These are phyloP conservation scores for Penicillium sp. DNA, from an alignment of 2,329 filamentous ascomycete species.

Conservation along the genomic window DNA sequence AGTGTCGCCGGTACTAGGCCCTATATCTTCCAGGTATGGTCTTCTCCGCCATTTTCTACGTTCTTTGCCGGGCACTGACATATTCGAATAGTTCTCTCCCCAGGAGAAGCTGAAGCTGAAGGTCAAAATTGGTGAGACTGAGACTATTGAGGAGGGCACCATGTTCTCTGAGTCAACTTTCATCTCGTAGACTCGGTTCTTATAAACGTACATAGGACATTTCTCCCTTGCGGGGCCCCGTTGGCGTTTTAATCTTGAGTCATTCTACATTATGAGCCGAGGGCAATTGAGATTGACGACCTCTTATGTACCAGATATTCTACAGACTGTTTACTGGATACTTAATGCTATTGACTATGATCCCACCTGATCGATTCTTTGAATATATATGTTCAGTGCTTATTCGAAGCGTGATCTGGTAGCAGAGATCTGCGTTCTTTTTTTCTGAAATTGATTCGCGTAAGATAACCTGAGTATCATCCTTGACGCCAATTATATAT, in stretches of 20 bases:
- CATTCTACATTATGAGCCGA: constrained; percentile 30
- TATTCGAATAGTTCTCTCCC: constrained; percentile 62
- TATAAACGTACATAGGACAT: constrained; percentile 30
- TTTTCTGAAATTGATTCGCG: too few relatives aligned
- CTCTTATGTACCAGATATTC: constrained; percentile 20
- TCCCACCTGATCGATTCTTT: not conserved
- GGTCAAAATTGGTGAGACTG: constrained; percentile 78
- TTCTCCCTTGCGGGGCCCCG: constrained; percentile 16
- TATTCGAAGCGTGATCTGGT: too few relatives aligned
- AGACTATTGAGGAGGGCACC: constrained; percentile 71
- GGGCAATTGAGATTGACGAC: constrained; percentile 20
- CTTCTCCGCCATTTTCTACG: not conserved
- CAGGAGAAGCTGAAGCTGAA: constrained; percentile 68
- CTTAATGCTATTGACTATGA: constrained; percentile 29
- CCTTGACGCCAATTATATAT: too few relatives aligned
- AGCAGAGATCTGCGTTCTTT: too few relatives aligned
- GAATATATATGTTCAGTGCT: not conserved
- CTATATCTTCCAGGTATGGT: constrained; percentile 88
- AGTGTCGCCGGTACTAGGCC: constrained; percentile 88
- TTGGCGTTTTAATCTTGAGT: constrained; percentile 32
- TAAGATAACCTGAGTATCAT: too few relatives aligned
- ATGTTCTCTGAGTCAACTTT: constrained; percentile 94
- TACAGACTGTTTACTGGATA: constrained; percentile 29
- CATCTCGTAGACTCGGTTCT: constrained; percentile 61
- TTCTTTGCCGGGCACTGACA: not conserved